phyloP scores from a whole-genome alignment of 202 grass and related monocot species.

The Elaeis oleifera region DNA sequence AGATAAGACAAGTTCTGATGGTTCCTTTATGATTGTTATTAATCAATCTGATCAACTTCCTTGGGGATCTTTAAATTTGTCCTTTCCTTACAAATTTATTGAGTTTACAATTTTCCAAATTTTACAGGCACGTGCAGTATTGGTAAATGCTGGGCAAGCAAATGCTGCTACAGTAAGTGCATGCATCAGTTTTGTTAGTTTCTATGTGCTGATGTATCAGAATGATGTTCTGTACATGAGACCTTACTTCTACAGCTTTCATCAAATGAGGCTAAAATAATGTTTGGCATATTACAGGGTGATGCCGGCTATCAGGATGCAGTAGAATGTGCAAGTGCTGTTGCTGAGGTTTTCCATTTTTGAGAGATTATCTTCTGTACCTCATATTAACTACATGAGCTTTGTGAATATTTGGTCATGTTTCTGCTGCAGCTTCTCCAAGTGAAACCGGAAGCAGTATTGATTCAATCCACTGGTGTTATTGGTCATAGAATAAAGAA shows the following conservation, averaged over 20 bases:
- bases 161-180: constrained; percentile 96
- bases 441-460: constrained; percentile 49
- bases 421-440: constrained; percentile 52
- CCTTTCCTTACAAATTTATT: no score
- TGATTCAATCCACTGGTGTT: constrained; percentile 94
- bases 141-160: constrained; percentile 94
- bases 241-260: constrained; percentile 14
- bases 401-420: constrained; percentile 17
- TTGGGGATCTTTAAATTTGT: no score
- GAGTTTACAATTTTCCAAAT: not conserved
- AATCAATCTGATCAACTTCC: no score
- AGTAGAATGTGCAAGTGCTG: constrained; percentile 73
- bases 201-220: no score
- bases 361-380: not conserved
- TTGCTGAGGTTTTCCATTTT: constrained; percentile 58
- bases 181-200: constrained; percentile 6
- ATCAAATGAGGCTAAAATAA: constrained; percentile 19
- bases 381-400: not conserved
- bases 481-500: constrained; percentile 98
- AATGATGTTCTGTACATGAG: constrained; percentile 8
- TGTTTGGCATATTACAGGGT: constrained; percentile 38
- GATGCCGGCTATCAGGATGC: constrained; percentile 88
- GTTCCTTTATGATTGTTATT: no score
- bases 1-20: no score
- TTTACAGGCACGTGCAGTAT: constrained; percentile 68